Conservation (phyloP, 306 rosid genomes). For the Ceratonia siliqua region DNA sequence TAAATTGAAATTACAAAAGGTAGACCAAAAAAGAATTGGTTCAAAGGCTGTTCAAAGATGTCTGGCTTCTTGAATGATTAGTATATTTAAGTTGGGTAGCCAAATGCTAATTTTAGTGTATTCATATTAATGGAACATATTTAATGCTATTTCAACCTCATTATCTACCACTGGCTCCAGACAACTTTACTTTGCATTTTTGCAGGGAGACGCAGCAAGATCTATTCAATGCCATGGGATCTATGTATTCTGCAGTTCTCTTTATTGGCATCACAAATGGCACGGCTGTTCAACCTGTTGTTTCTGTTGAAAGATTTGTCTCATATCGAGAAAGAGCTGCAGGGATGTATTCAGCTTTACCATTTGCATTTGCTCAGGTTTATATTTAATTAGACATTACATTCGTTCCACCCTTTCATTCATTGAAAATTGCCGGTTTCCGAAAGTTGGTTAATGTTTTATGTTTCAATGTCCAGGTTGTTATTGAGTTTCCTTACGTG, state of each 20-base stretch:
- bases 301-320: conserved; percentile 73
- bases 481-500: conserved; percentile 91
- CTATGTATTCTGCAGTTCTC: conserved; percentile 61
- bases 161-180: not conserved
- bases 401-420: not conserved
- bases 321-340: conserved; percentile 81
- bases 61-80: not conserved
- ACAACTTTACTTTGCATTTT: not conserved
- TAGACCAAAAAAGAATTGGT: not conserved
- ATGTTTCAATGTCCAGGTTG: conserved; percentile 59
- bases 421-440: conserved; percentile 15
- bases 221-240: conserved; percentile 68
- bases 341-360: conserved; percentile 74
- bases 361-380: conserved; percentile 71
- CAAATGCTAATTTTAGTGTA: not conserved
- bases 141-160: not conserved
- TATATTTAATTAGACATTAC: conserved; percentile 21
- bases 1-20: not conserved
- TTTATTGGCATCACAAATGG: conserved; percentile 68
- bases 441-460: conserved; percentile 30
- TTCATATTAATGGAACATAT: not conserved
- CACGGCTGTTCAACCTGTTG: conserved; percentile 65
- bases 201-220: conserved; percentile 40
- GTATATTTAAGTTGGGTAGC: not conserved
- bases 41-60: not conserved